Percentiles rank a stretch among this genome's conserved stretches.
Evolutionary conservation across 2,329 filamentous ascomycete genomes (phyloP).

Genomic region (Ascochyta clinopodiicola): DNA sequence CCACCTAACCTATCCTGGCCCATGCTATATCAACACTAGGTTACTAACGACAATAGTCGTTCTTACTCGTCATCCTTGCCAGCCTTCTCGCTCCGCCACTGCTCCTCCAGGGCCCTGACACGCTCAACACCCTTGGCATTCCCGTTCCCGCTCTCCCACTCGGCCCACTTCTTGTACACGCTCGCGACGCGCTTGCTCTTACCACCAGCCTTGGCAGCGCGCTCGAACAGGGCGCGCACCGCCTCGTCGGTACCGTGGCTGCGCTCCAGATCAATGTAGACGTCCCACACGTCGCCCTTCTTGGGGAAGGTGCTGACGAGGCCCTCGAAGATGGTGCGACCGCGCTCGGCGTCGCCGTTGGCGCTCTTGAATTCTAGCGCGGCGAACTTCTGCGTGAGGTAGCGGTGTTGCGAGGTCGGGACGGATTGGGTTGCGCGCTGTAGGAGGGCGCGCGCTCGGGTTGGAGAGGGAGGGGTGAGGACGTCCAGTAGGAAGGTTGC

Average conservation of each 20-base stretch:
- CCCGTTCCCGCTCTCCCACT: slow-evolving; percentile 79
- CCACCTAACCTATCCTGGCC: too few species aligned
- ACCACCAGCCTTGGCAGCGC: slow-evolving; percentile 68
- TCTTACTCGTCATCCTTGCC: slow-evolving; percentile 20
- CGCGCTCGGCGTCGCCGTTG: slow-evolving; percentile 85
- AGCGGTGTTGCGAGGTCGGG: slow-evolving; percentile 70
- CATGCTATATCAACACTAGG: too few species aligned
- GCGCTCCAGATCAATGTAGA: slow-evolving; percentile 83
- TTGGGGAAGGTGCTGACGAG: slow-evolving; percentile 85
- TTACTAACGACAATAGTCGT: not conserved
- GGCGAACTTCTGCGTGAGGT: slow-evolving; percentile 85
- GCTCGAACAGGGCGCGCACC: slow-evolving; percentile 81
- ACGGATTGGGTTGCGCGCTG: slow-evolving; percentile 85
- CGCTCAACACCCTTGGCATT: slow-evolving; percentile 72
- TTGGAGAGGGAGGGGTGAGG: slow-evolving; percentile 71
- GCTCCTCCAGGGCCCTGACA: slow-evolving; percentile 72
- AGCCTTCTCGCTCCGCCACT: slow-evolving; percentile 65
- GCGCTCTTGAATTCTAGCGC: slow-evolving; percentile 87
- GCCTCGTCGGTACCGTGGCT: slow-evolving; percentile 63
- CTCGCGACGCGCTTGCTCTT: slow-evolving; percentile 84
- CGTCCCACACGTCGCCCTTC: slow-evolving; percentile 90
- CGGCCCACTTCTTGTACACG: slow-evolving; percentile 91
- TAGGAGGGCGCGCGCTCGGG: slow-evolving; percentile 78
- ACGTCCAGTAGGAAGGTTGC: slow-evolving; percentile 88
- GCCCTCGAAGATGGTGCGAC: slow-evolving; percentile 92